These are phyloP conservation scores for Syncephalis plumigaleata DNA, from an alignment of 371 early-diverging fungal genomes.

Conservation along the genomic window DNA sequence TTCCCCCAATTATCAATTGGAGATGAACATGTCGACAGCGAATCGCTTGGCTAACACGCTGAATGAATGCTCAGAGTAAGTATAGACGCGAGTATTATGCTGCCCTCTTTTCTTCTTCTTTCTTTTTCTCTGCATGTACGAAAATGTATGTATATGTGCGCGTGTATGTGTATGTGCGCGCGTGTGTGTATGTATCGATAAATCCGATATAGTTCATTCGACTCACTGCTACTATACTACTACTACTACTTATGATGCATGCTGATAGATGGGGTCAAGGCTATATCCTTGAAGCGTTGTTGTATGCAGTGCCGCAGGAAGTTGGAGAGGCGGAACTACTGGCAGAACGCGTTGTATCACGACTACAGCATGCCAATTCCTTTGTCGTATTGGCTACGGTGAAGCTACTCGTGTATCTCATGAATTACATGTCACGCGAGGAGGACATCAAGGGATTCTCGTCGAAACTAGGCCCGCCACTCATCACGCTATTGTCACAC, in stretches of 20 bases:
- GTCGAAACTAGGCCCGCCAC: slow-evolving; percentile 76
- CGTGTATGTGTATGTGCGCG: no score
- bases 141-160: no score
- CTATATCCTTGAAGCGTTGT: slow-evolving; percentile 70
- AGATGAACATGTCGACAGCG: slow-evolving; percentile 57
- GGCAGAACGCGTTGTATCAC: slow-evolving; percentile 80
- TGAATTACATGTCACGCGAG: slow-evolving; percentile 69
- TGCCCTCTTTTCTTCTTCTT: no score
- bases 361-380: slow-evolving; percentile 95
- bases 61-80: slow-evolving; percentile 90
- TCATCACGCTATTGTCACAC: slow-evolving; percentile 78
- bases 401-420: slow-evolving; percentile 73
- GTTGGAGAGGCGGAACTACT: slow-evolving; percentile 76
- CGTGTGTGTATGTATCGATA: no score
- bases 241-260: background rate
- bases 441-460: slow-evolving; percentile 48
- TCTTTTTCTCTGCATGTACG: no score
- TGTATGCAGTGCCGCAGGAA: slow-evolving; percentile 69
- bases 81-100: no score
- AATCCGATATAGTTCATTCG: no score
- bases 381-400: slow-evolving; percentile 83
- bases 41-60: slow-evolving; percentile 82
- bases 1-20: slow-evolving; percentile 60
- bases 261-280: slow-evolving; percentile 78
- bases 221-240: no score